Percentiles rank a stretch among this genome's conserved stretches.
phyloP scores from a whole-genome alignment of 2,329 filamentous ascomycete genomes.

The Colletotrichum ledebouriae region DNA sequence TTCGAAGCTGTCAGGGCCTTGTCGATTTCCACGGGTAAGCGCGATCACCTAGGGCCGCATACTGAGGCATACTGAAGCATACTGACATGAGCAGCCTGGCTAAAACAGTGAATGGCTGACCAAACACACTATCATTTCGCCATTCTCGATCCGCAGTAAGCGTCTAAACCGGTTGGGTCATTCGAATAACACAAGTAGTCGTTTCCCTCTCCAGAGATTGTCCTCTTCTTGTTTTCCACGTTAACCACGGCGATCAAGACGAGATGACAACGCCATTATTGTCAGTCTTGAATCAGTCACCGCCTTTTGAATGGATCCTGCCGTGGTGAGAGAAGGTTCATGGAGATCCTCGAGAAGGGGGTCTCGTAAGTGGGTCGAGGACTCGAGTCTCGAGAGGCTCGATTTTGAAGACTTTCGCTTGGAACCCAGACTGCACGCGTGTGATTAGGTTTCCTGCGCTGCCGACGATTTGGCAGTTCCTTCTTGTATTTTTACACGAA shows the following conservation, averaged over 20 bases:
- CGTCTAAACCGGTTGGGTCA: not conserved
- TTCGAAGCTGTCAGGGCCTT: not conserved
- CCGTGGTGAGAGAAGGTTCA: constrained; percentile 13
- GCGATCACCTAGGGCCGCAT: too few species aligned
- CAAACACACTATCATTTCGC: too few species aligned
- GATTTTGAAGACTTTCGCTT: not conserved
- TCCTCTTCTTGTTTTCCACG: not conserved
- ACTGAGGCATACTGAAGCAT: too few species aligned
- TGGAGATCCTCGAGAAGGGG: constrained; percentile 21
- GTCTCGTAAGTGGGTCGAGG: constrained; percentile 15
- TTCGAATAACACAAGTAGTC: not conserved
- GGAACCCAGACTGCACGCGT: too few species aligned
- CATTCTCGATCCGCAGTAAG: too few species aligned
- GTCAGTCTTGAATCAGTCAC: constrained; percentile 26
- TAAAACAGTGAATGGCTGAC: too few species aligned
- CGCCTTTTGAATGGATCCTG: constrained; percentile 31
- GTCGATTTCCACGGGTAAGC: not conserved
- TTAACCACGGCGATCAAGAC: not conserved
- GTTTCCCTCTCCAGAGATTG: not conserved
- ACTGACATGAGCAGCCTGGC: too few species aligned
- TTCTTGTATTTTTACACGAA: too few species aligned
- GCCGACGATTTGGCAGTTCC: not conserved
- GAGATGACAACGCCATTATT: not conserved
- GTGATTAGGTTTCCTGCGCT: not conserved
- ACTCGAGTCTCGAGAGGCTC: not conserved